Evolutionary conservation across 176 grass and related monocot genomes (phyloP).

Genomic region (Alopecurus myosuroides): DNA sequence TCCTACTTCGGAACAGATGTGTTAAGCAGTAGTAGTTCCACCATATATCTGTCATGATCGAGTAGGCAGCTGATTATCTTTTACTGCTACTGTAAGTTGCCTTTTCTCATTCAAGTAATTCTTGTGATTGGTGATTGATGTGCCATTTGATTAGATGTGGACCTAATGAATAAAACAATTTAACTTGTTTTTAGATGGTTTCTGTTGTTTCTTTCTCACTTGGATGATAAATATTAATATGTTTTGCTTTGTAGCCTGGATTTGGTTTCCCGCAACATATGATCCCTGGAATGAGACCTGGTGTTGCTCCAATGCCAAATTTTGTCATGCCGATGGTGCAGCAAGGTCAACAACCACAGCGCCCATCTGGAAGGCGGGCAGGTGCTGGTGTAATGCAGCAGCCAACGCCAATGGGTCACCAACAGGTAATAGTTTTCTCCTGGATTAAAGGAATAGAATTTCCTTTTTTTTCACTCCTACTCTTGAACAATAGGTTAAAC

Average conservation of each 20-base stretch:
- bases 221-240: neutral
- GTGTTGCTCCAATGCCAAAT: conserved; percentile 54
- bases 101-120: neutral
- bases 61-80: neutral
- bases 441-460: neutral
- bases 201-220: neutral
- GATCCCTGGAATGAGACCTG: conserved; percentile 71
- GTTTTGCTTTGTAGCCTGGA: conserved; percentile 36
- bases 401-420: conserved; percentile 46
- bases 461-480: neutral
- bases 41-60: neutral
- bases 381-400: conserved; percentile 52
- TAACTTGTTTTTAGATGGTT: neutral
- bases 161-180: neutral
- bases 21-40: neutral
- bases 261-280: conserved; percentile 76
- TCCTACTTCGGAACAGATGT: neutral
- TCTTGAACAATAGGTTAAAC: neutral
- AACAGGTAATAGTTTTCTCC: conserved; percentile 33
- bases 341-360: conserved; percentile 57
- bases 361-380: conserved; percentile 42
- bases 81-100: neutral
- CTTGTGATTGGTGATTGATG: neutral
- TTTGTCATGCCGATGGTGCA: conserved; percentile 65
- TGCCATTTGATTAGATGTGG: neutral